Conservation (phyloP, 1,139 yeast genomes). For the Sugiyamaella paludigena region DNA sequence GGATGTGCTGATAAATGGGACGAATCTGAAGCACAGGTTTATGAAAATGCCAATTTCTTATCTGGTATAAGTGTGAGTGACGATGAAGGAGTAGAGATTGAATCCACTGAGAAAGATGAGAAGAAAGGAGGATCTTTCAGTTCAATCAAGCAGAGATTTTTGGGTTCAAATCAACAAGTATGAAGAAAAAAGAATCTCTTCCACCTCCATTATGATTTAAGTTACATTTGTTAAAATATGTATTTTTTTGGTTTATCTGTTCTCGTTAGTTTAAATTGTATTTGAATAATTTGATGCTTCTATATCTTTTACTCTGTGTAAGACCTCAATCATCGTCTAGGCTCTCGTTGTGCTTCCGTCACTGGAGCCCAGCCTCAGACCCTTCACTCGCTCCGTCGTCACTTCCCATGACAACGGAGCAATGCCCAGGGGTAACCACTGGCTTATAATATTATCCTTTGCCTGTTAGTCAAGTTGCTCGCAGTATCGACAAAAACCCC, state of each 20-base stretch:
- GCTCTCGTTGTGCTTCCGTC: too few relatives aligned
- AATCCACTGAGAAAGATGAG: neutral
- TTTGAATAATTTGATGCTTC: neutral
- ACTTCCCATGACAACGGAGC: too few relatives aligned
- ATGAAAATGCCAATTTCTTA: slow-evolving; percentile 18
- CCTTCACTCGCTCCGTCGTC: too few relatives aligned
- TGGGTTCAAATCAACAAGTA: neutral
- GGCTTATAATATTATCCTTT: too few relatives aligned
- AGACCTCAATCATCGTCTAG: neutral
- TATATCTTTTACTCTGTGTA: neutral
- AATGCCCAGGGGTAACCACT: too few relatives aligned
- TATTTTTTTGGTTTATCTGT: neutral
- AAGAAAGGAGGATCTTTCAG: neutral
- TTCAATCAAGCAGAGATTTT: slow-evolving; percentile 1
- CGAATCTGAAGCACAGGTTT: slow-evolving; percentile 59
- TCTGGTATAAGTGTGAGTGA: neutral
- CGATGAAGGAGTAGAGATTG: slow-evolving; percentile 1
- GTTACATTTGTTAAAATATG: neutral
- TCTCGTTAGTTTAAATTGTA: neutral
- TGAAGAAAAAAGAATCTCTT: neutral
- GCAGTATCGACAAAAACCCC: too few relatives aligned
- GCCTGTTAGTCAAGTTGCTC: too few relatives aligned
- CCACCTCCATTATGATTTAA: neutral
- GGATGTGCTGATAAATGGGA: slow-evolving; percentile 62
- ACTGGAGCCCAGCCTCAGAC: too few relatives aligned